Base-by-base conservation (phyloP, 1,284 basidiomycete genomes). In the Leccinum variabile region DNA sequence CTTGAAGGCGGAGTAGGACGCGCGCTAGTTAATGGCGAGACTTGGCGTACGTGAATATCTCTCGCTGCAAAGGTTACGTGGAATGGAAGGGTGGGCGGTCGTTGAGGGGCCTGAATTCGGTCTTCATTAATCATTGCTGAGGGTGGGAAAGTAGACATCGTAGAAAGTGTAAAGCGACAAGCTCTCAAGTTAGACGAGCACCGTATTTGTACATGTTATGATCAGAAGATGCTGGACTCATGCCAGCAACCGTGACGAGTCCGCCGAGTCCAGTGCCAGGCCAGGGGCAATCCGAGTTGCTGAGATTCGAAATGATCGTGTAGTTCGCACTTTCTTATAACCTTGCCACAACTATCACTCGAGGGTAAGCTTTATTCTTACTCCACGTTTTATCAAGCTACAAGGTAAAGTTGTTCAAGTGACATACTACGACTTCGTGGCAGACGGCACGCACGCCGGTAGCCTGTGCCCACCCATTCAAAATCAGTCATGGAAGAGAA, bases 1-100 rank as follows among this genome's bases (percentile, higher is more conserved):
- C 22, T 22, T 22, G 59, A 60, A 69, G 65, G 63, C 49, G 56
- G 56, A 54, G 63, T 68, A 61, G 62, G 35, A 63, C 25, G 55
- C 55, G 52, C 32, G 62, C 57, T 44, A 60, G 58, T 44, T 46
- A 61, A 59, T 56, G 37, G 55, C 50, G 44, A 57, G 58, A 66
- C 35, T 64, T 62, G 64, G 73, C 88, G 69, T 85, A 91, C 90
- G 81, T 89, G 88, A 67, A 91, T 78, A 61, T 85, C 86, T 70
- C 90, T 79, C 54, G 84, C 83, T 39, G 82, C 74, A 71, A 90
- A 90, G 0, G 88, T 88, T 16, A 85, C 88, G 68, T 91, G 82
- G 8, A 81, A 80, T 37, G 89, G 88, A 14, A 89, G 90, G 5
- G 90, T 89, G 5, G 88, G 88, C n/a, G 85, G 86, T 18, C 83